These are phyloP conservation scores for Chytriomyces confervae DNA, from an alignment of 192 early-diverging fungal genomes.

Conservation along the genomic window DNA sequence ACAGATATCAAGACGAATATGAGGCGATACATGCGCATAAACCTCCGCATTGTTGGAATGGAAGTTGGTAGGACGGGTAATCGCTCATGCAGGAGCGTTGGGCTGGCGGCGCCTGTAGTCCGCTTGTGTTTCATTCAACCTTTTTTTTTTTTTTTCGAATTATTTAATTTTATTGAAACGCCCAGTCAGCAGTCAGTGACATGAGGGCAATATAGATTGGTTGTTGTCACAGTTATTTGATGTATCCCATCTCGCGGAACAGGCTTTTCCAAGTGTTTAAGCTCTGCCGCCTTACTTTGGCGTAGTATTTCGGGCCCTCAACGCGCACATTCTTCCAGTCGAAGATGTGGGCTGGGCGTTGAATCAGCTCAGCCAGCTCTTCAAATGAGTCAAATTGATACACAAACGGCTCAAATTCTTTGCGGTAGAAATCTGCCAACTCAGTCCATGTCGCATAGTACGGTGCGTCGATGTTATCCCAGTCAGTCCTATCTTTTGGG, in stretches of 20 bases:
- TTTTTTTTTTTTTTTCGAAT: too few relatives aligned
- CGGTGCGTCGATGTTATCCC: background rate
- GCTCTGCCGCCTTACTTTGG: conserved; percentile 3
- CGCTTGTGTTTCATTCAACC: too few relatives aligned
- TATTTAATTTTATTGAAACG: too few relatives aligned
- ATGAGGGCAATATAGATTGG: too few relatives aligned
- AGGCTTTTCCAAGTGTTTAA: background rate
- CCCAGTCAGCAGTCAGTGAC: too few relatives aligned
- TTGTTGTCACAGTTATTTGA: too few relatives aligned
- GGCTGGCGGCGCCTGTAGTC: too few relatives aligned
- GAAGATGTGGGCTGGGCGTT: background rate
- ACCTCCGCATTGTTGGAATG: too few relatives aligned
- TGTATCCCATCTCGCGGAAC: conserved; percentile 5
- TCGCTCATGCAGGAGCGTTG: too few relatives aligned
- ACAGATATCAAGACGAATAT: too few relatives aligned
- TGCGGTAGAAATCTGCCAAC: background rate
- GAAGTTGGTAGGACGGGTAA: too few relatives aligned
- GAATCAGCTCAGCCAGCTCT: background rate
- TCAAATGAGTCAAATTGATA: conserved; percentile 20
- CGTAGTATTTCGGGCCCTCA: background rate
- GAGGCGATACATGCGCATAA: too few relatives aligned
- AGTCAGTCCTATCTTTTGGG: background rate
- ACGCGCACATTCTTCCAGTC: conserved; percentile 14
- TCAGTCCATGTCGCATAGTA: conserved; percentile 16
- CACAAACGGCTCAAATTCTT: conserved; percentile 6